Percentiles rank a stretch among this genome's conserved stretches.
phyloP scores from a whole-genome alignment of 1,284 basidiomycete genomes.

The Microbotryum saponariae region DNA sequence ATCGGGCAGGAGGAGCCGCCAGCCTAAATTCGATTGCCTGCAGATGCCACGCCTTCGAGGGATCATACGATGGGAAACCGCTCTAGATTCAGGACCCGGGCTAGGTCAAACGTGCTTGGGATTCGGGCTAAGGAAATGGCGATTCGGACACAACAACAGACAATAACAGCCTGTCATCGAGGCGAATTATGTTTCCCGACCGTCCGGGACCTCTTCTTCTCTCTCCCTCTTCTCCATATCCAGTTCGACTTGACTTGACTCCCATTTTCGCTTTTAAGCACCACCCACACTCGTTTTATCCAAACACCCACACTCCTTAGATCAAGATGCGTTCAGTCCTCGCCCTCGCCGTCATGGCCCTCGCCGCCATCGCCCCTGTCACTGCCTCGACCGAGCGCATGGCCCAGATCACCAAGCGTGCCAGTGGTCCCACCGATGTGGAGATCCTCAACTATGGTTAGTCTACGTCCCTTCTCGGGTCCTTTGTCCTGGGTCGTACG shows the following conservation, averaged over 20 bases:
- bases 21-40: too few relatives aligned
- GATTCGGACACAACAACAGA: too few relatives aligned
- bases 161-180: too few relatives aligned
- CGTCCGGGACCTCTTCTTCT: background rate
- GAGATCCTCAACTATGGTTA: slow-evolving; percentile 26
- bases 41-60: too few relatives aligned
- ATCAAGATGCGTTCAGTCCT: slow-evolving; percentile 4
- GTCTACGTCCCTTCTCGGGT: background rate
- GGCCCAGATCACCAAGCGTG: slow-evolving; percentile 12
- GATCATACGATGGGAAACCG: too few relatives aligned
- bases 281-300: slow-evolving; percentile 8
- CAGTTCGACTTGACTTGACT: background rate
- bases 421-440: slow-evolving; percentile 16
- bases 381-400: slow-evolving; percentile 5
- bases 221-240: background rate
- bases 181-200: background rate
- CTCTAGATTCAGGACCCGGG: too few relatives aligned
- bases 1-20: too few relatives aligned
- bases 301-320: slow-evolving; percentile 10
- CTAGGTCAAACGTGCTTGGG: too few relatives aligned
- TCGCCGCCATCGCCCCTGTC: slow-evolving; percentile 10
- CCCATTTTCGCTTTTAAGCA: background rate
- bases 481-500: too few relatives aligned
- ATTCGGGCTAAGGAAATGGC: too few relatives aligned
- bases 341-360: slow-evolving; percentile 11